Evolutionary conservation across 2,329 filamentous ascomycete species (phyloP).

Genomic region (Alternaria brassicae): DNA sequence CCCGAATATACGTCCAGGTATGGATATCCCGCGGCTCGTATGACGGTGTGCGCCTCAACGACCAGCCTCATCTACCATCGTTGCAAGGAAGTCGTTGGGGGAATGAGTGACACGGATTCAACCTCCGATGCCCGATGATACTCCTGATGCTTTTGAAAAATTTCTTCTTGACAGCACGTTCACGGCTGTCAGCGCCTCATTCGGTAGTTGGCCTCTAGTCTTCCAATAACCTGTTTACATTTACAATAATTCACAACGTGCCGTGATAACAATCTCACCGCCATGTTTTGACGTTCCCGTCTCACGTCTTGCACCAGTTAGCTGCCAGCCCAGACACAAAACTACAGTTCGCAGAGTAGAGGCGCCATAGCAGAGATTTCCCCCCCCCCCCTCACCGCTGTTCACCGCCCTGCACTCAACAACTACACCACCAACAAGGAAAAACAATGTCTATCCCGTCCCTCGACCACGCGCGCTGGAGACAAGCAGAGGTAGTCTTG

Average conservation of each 20-base stretch:
- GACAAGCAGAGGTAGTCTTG: slow-evolving; percentile 57
- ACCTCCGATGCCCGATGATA: slow-evolving; percentile 9
- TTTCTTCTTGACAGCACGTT: slow-evolving; percentile 27
- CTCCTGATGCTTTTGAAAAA: slow-evolving; percentile 21
- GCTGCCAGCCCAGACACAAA: slow-evolving; percentile 32
- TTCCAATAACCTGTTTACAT: slow-evolving; percentile 6
- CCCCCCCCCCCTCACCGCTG: slow-evolving; percentile 41
- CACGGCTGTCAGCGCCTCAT: slow-evolving; percentile 28
- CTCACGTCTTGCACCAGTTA: slow-evolving; percentile 38
- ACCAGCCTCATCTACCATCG: slow-evolving; percentile 15
- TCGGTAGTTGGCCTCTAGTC: slow-evolving; percentile 21
- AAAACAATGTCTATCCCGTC: slow-evolving; percentile 38
- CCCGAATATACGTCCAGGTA: slow-evolving; percentile 8
- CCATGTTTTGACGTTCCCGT: slow-evolving; percentile 35
- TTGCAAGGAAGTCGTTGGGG: slow-evolving; percentile 15
- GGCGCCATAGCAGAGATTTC: slow-evolving; percentile 32
- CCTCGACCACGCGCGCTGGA: slow-evolving; percentile 42
- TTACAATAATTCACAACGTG: slow-evolving; percentile 17
- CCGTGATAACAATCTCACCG: slow-evolving; percentile 32
- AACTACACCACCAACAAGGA: slow-evolving; percentile 13
- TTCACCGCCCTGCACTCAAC: slow-evolving; percentile 39
- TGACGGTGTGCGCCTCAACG: slow-evolving; percentile 8
- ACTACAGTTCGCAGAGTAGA: slow-evolving; percentile 12
- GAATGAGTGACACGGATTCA: neutral
- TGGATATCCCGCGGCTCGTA: neutral